Percentiles rank a stretch among this genome's conserved stretches.
Evolutionary conservation across 192 early-diverging fungal genomes (phyloP).

Genomic region (Fimicolochytrium jonesii): DNA sequence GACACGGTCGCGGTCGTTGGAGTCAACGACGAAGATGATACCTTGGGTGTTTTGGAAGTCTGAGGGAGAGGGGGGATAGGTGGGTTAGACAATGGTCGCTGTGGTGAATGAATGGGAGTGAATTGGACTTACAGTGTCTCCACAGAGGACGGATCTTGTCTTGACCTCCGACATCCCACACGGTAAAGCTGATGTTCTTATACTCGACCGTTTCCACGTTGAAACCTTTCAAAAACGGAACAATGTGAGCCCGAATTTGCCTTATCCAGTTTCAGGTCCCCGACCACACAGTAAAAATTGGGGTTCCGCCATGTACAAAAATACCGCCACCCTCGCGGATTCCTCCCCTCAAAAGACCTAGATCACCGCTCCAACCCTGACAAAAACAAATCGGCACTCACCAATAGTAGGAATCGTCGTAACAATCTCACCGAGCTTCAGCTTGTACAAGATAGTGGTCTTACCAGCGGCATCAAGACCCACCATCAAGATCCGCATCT

Average conservation of each 20-base stretch:
- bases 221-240: constrained; percentile 75
- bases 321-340: too few species aligned
- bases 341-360: too few species aligned
- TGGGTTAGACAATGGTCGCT: too few species aligned
- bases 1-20: constrained; percentile 93
- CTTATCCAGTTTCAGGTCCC: too few species aligned
- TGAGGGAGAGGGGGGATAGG: too few species aligned
- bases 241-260: too few species aligned
- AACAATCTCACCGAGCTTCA: constrained; percentile 84
- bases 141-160: constrained; percentile 96
- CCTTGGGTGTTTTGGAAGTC: constrained; percentile 96
- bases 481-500: constrained; percentile 96
- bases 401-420: constrained; percentile 95
- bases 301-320: too few species aligned
- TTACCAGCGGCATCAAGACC: constrained; percentile 42
- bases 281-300: too few species aligned
- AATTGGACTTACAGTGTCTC: constrained; percentile 83
- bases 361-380: too few species aligned
- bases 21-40: constrained; percentile 96
- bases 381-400: too few species aligned
- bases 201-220: constrained; percentile 95
- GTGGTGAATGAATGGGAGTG: too few species aligned
- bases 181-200: constrained; percentile 94
- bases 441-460: constrained; percentile 28
- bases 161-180: constrained; percentile 97